Evolutionary conservation across 2,329 filamentous ascomycete species (phyloP), one percentile per base, ranked within the genome.

Genomic region (Knoxdaviesia capensis): DNA sequence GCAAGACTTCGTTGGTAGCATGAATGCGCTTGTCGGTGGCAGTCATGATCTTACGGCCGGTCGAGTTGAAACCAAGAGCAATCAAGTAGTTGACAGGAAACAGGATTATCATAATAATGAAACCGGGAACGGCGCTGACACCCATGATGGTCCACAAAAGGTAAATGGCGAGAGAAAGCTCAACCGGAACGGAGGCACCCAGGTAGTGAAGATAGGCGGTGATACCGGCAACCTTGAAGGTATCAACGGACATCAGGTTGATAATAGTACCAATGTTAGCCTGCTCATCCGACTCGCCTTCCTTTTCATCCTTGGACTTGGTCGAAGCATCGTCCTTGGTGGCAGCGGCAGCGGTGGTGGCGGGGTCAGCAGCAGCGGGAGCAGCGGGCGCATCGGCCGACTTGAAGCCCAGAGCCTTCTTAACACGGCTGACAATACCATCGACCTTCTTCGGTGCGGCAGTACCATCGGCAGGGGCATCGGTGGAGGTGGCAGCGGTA

Each of bases 221-320:
- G 45, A 94, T 79, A 56, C 98, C 90, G 47, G 84, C 82, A 43
- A 98, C 85, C 62, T 98, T 98, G 74, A 96, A 96, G 39, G 88
- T 94, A 64, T 98, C 92, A 36, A 98, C 92, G 7, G 90, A 92
- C 90, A 98, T 98, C 49, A 98, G 67, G 58, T 96, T 98, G 64
- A 98, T 98, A 53, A 98, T 94, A n/a, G 90, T 93, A 47, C 92
- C 90, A 41, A 92, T 70, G 46, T 90, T 94, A 35, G 86, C 88
- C 61, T 93, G 85, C 44, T 80, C 71, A 47, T 85, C 78, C 2
- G 51, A 51, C 41, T 63, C 57, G 42, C 56, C 57, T 20, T 20
- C 20, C 20, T 20, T 20, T 20, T 2, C 20, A 20, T 20, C 20
- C 20, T 20, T 20, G 20, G 20, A 2, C 20, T 20, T 20, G 20